Percentiles rank a stretch among this genome's conserved stretches.
Evolutionary conservation across 495 filamentous ascomycete genomes (phyloP).

Genomic region (Podospora bellae-mahoneyi): DNA sequence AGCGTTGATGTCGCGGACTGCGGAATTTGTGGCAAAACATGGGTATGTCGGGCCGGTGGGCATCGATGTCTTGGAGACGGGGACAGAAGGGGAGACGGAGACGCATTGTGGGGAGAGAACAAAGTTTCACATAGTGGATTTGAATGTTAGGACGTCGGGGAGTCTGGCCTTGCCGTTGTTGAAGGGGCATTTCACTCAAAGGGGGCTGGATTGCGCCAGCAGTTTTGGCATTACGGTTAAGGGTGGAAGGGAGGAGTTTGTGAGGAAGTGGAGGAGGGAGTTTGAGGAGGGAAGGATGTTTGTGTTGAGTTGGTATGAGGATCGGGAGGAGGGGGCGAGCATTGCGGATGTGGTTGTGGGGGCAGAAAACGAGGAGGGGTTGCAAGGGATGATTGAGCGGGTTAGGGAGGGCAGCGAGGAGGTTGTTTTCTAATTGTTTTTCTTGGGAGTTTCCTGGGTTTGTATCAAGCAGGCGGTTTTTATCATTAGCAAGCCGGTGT

Average conservation of each 20-base stretch:
- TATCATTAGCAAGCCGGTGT: background rate
- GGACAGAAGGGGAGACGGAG: background rate
- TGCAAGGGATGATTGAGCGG: slow-evolving; percentile 22
- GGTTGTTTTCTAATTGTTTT: slow-evolving; percentile 17
- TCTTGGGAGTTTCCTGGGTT: background rate
- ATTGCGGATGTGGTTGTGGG: slow-evolving; percentile 33
- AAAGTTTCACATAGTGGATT: slow-evolving; percentile 30
- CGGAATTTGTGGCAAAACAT: slow-evolving; percentile 23
- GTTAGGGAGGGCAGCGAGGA: slow-evolving; percentile 26
- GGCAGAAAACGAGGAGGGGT: slow-evolving; percentile 21
- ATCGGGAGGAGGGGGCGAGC: slow-evolving; percentile 17
- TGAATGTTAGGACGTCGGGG: slow-evolving; percentile 37
- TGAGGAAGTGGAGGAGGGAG: slow-evolving; percentile 22
- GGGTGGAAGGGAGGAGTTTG: slow-evolving; percentile 21
- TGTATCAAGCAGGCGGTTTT: background rate
- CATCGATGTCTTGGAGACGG: slow-evolving; percentile 31
- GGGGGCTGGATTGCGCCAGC: slow-evolving; percentile 27
- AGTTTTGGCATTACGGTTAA: slow-evolving; percentile 23
- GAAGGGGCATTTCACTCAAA: slow-evolving; percentile 22
- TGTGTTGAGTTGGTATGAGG: slow-evolving; percentile 34
- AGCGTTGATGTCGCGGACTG: slow-evolving; percentile 22
- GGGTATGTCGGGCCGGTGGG: slow-evolving; percentile 36
- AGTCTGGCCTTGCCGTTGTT: slow-evolving; percentile 30
- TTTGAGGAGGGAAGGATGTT: slow-evolving; percentile 27
- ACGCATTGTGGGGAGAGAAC: slow-evolving; percentile 10